These are phyloP conservation scores for Pythium dissimile DNA, from an alignment of 352 stramenopile genomes.

Conservation along the genomic window DNA sequence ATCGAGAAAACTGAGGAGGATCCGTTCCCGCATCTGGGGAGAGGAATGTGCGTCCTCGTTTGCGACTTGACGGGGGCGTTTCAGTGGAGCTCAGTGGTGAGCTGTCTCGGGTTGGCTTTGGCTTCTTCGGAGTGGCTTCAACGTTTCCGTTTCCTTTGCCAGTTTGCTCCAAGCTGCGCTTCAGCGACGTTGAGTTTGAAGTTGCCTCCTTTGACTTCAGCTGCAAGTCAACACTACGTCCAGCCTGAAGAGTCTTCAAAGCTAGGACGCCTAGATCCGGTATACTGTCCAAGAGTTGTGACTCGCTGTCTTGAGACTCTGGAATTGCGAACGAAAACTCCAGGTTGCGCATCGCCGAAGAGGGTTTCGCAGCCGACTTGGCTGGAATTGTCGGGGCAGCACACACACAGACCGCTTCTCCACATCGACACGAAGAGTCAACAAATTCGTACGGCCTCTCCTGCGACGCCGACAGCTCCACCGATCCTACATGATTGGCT, in stretches of 20 bases:
- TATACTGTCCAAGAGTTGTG: constrained; percentile 32
- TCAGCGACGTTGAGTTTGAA: no score
- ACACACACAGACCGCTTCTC: constrained; percentile 22
- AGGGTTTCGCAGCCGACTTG: constrained; percentile 12
- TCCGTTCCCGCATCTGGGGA: constrained; percentile 26
- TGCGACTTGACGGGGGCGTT: constrained; percentile 20
- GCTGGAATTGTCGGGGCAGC: background rate
- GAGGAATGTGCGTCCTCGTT: constrained; percentile 24
- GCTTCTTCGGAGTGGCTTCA: constrained; percentile 19
- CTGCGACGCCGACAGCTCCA: constrained; percentile 27
- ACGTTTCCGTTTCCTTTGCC: background rate
- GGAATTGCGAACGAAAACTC: constrained; percentile 64
- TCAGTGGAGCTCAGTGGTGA: background rate
- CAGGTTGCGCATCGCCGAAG: constrained; percentile 46
- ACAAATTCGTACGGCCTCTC: constrained; percentile 34
- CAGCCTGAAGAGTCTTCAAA: constrained; percentile 27
- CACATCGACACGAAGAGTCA: constrained; percentile 28
- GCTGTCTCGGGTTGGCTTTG: background rate
- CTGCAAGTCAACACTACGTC: constrained; percentile 10
- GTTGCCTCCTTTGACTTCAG: background rate
- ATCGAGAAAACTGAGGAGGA: background rate
- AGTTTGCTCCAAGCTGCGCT: background rate
- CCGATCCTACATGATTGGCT: background rate
- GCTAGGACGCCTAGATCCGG: constrained; percentile 28
- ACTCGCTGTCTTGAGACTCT: constrained; percentile 54